Evolutionary conservation across 2,329 filamentous ascomycete genomes (phyloP), one percentile per base, ranked within the genome.

Genomic region (Ploettnerulaceae sp.): DNA sequence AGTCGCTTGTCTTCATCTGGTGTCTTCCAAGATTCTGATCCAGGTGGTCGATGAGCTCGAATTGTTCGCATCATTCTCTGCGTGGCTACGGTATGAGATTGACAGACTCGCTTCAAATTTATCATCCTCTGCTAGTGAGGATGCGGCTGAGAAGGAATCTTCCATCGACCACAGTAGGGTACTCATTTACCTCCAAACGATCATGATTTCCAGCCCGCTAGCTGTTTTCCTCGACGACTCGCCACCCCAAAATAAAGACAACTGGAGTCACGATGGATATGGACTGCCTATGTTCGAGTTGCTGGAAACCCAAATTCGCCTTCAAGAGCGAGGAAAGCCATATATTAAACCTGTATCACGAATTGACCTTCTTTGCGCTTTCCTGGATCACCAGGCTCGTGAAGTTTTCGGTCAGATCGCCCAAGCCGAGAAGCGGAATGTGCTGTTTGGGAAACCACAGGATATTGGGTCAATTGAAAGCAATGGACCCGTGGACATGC

Each of bases 31-130:
- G 44, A 75, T 91, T 2, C 70, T 95, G 11, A 71, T 82, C 4
- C 73, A 82, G 45, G 77, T 84, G 21, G 82, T 86, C 61, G 80
- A 86, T 45, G 91, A 97, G 65, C 76, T 91, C 12, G 76, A 82
- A 20, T 77, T 89, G 39, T 97, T 95, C 59, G 65, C 71, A 2
- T 75, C 79, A 4, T 97, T 96, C 62, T 90, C 87, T 0, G 73
- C 75, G 43, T 97, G 91, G 91, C 71, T 97, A 40, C 81, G 83
- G 25, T 78, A 89, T 58, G 82, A 90, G 59, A 91, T 95, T 48
- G 87, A 94, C 54, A 77, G 84, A 11, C 77, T 91, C 35, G 79
- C 79, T 5, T 80, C 84, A 61, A 68, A 85, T 56, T 70, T 81
- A 0, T 72, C 74, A 12, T 74, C 73, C 1, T 69, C 75, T 36